phyloP scores from a whole-genome alignment of 108 stramenopile species.

The Stephanodiscus triporus region DNA sequence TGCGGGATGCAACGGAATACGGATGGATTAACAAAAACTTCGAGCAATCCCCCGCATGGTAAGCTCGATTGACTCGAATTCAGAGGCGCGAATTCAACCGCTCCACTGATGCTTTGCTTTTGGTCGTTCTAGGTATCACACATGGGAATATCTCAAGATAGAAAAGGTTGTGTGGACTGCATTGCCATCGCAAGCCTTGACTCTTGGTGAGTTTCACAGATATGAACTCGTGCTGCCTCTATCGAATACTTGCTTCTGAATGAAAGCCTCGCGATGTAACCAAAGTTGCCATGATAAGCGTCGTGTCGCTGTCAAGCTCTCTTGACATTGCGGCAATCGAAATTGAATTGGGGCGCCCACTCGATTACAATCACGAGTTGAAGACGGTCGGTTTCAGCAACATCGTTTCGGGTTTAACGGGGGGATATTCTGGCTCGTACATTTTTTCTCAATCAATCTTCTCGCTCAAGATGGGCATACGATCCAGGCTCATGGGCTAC shows the following conservation, averaged over 20 bases:
- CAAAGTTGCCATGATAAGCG: conserved; percentile 86
- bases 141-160: conserved; percentile 83
- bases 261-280: no score
- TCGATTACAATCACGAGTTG: conserved; percentile 95
- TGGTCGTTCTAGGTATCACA: conserved; percentile 69
- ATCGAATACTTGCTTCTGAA: conserved; percentile 8
- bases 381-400: conserved; percentile 92
- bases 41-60: conserved; percentile 23
- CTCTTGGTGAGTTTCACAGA: conserved; percentile 11
- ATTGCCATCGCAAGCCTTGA: conserved; percentile 64
- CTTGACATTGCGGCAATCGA: conserved; percentile 98
- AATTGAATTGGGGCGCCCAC: conserved; percentile 89
- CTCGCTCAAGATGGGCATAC: conserved; percentile 89
- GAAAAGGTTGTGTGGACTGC: conserved; percentile 84
- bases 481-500: conserved; percentile 80
- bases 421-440: conserved; percentile 89
- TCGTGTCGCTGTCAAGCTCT: conserved; percentile 94
- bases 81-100: no score
- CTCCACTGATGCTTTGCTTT: background rate
- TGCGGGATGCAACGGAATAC: conserved; percentile 67
- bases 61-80: background rate
- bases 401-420: conserved; percentile 87
- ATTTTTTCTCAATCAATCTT: conserved; percentile 98
- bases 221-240: background rate
- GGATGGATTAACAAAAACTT: conserved; percentile 86